Percentiles rank a stretch among this genome's conserved stretches.
These are phyloP conservation scores for Debaryomycetaceae sp. DNA, from an alignment of 1,139 yeast species.

Conservation along the genomic window DNA sequence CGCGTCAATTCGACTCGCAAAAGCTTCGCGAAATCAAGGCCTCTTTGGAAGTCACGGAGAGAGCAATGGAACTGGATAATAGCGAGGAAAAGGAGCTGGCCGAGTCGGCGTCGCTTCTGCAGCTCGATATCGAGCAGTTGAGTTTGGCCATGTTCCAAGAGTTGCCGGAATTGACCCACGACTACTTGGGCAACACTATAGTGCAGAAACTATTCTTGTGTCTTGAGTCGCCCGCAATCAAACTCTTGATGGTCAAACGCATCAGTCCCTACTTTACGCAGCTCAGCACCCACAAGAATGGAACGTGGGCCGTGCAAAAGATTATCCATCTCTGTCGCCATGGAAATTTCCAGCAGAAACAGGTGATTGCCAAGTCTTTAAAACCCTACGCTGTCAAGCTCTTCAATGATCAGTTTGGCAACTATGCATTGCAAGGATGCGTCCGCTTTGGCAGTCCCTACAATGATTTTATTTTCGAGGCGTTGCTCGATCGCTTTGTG, in stretches of 20 bases:
- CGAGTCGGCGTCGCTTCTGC: conserved; percentile 12
- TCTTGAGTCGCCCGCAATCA: conserved; percentile 55
- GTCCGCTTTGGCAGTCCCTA: conserved; percentile 80
- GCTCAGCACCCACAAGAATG: conserved; percentile 92
- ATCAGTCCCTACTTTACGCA: conserved; percentile 78
- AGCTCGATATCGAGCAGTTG: conserved; percentile 64
- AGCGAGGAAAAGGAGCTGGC: not conserved
- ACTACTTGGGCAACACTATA: conserved; percentile 90
- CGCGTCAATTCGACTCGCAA: conserved; percentile 79
- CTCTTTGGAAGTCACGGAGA: conserved; percentile 36
- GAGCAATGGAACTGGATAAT: conserved; percentile 3
- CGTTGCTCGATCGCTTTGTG: conserved; percentile 68
- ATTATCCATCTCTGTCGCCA: conserved; percentile 53
- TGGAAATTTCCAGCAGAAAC: conserved; percentile 52
- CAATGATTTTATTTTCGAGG: conserved; percentile 83
- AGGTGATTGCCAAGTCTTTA: conserved; percentile 57
- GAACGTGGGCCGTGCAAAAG: conserved; percentile 99
- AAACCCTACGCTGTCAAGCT: conserved; percentile 77
- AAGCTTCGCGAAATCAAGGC: conserved; percentile 54
- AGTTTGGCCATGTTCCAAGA: conserved; percentile 82
- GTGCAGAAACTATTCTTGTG: conserved; percentile 81
- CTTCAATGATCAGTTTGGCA: conserved; percentile 93
- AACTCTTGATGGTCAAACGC: conserved; percentile 71
- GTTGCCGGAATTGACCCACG: conserved; percentile 83
- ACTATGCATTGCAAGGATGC: conserved; percentile 91